Percentiles rank a stretch among this genome's conserved stretches.
phyloP scores from a whole-genome alignment of 176 grass and related monocot species.

The Secale cereale region DNA sequence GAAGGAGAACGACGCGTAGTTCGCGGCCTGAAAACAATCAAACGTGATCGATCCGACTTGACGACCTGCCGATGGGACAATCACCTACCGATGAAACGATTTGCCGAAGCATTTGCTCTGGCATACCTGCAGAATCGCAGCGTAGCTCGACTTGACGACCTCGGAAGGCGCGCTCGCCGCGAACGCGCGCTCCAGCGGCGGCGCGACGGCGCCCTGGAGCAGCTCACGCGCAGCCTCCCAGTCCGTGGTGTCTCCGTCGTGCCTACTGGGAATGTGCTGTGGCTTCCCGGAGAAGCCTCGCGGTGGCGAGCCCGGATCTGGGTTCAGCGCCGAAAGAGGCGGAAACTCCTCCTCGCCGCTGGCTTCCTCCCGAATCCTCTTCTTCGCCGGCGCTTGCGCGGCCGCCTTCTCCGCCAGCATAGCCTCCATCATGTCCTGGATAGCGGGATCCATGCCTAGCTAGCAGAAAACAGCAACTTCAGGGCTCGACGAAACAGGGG shows the following conservation, averaged over 20 bases:
- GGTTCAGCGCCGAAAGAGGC: too few relatives aligned
- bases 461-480: not conserved
- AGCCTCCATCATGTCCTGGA: not conserved
- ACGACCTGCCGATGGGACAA: too few relatives aligned
- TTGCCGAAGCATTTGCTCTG: not conserved
- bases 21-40: too few relatives aligned
- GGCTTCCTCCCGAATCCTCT: not conserved
- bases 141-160: not conserved
- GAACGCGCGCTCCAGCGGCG: not conserved
- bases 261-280: not conserved
- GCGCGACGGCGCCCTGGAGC: not conserved
- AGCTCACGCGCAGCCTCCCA: not conserved
- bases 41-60: not conserved
- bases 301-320: too few relatives aligned
- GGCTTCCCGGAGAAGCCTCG: too few relatives aligned
- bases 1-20: too few relatives aligned
- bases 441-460: not conserved
- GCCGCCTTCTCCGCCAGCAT: not conserved
- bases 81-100: not conserved
- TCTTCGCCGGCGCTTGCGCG: too few relatives aligned
- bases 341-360: not conserved
- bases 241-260: not conserved
- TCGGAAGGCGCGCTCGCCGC: not conserved
- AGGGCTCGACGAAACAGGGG: not conserved
- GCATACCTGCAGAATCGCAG: not conserved